phyloP scores from a whole-genome alignment of 179 eudicot genomes.

The Corrigiola litoralis region DNA sequence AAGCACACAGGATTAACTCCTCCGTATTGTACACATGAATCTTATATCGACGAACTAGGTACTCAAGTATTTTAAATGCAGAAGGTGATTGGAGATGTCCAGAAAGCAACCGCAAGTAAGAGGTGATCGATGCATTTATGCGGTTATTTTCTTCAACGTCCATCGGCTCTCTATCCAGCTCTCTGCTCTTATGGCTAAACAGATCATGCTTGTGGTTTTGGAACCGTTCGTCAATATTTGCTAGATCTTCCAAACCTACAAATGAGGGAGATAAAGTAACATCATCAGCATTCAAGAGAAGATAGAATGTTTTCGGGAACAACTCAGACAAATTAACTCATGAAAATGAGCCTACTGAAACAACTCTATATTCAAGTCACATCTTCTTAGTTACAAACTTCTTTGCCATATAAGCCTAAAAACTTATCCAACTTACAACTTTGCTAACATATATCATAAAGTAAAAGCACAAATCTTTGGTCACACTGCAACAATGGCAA shows the following conservation, averaged over 20 bases:
- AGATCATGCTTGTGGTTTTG: conserved; percentile 56
- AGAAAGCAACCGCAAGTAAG: conserved; percentile 69
- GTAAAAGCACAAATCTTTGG: too few species aligned
- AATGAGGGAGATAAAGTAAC: background rate
- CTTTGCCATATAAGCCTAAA: too few species aligned
- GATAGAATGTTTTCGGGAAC: too few species aligned
- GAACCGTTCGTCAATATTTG: conserved; percentile 48
- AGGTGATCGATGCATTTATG: conserved; percentile 50
- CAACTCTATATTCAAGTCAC: too few species aligned
- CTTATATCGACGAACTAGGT: conserved; percentile 86
- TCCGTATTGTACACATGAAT: conserved; percentile 73
- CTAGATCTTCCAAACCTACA: conserved; percentile 74
- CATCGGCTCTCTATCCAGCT: conserved; percentile 76
- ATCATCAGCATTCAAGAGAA: background rate
- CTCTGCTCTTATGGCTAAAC: conserved; percentile 74
- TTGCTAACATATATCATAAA: too few species aligned
- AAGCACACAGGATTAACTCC: conserved; percentile 71
- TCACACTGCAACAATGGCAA: too few species aligned
- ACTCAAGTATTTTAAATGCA: conserved; percentile 74
- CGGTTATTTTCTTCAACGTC: conserved; percentile 59
- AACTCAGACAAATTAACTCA: too few species aligned
- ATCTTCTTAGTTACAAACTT: too few species aligned
- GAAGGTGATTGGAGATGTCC: conserved; percentile 59
- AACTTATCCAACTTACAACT: too few species aligned
- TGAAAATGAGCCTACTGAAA: too few species aligned